Base-by-base conservation (phyloP, 208 protist species). In the Wallacemonas sp. region DNA sequence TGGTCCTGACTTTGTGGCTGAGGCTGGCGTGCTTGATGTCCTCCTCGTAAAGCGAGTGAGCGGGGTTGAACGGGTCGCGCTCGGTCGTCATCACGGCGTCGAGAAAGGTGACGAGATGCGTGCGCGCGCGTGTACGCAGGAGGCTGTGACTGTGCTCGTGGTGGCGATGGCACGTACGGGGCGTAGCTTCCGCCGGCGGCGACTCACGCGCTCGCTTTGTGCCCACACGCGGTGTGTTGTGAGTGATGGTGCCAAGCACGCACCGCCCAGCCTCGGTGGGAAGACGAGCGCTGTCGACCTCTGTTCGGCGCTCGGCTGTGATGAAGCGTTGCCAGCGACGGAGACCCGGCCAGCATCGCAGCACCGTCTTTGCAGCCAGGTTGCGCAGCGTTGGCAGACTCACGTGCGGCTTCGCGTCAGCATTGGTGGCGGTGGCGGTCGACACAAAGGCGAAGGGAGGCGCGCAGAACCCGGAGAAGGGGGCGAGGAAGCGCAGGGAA, bases 321-420 rank as follows among this genome's bases (percentile, higher is more conserved):
- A 58, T 29, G 30, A 24, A 58, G 11, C 52, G 52, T 24, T 58
- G 52, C 52, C 52, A 58, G 52, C 32, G 32, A 14, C 52, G 52
- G 6, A 58, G 14, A 27, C 32, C 6, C 26, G 52, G 29, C 3
- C 52, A 58, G n/a, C 52, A 30, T 2, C 8, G 6, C 26, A 9
- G 52, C 52, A 58, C n/a, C 24, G 23, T 19, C 5, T 16, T 29
- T 5, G 30, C 52, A 0, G 29, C 29, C 4, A 38, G 8, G 23
- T 58, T 58, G 29, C 52, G 52, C 30, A 58, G 32, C 30, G 52
- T 58, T 21, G 52, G 52, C 52, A 58, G 17, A 17, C 14, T 24
- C 52, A 58, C 52, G 11, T 8, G n/a, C 0, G 24, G 48, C n/a
- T n/a, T n/a, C n/a, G n/a, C n/a, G n/a, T n/a, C n/a, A n/a, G n/a